Evolutionary conservation across 345 rosid species (phyloP).

Genomic region (Gossypium sturtianum): DNA sequence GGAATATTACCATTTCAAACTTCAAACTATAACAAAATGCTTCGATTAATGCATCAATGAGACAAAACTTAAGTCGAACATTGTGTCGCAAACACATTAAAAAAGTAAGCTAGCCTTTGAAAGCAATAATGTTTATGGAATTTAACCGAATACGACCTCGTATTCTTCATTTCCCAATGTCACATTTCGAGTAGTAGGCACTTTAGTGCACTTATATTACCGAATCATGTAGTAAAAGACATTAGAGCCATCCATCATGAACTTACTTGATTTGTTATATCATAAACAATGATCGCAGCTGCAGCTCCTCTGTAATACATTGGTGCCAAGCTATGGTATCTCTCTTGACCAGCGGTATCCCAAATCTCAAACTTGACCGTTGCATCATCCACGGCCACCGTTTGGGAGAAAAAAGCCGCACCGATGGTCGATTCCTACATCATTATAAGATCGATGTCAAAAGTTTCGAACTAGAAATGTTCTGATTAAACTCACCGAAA

Average conservation of each 20-base stretch:
- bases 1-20: background rate
- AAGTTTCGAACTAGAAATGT: background rate
- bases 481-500: background rate
- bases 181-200: background rate
- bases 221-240: background rate
- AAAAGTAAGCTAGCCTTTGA: background rate
- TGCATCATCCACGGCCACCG: constrained; percentile 79
- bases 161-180: background rate
- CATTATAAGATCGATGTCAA: background rate
- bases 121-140: background rate
- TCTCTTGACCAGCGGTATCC: constrained; percentile 99
- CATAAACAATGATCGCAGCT: constrained; percentile 86
- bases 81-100: background rate
- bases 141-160: background rate
- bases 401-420: constrained; percentile 95
- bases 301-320: constrained; percentile 99
- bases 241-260: background rate
- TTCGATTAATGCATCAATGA: background rate
- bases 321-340: constrained; percentile 95
- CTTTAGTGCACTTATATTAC: background rate
- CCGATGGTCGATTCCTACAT: constrained; percentile 93
- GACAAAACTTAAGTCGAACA: background rate
- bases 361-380: constrained; percentile 97
- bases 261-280: constrained; percentile 74
- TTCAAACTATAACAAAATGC: background rate